Base-by-base conservation (phyloP, 345 rosid genomes). In the Rhodomyrtus tomentosa region DNA sequence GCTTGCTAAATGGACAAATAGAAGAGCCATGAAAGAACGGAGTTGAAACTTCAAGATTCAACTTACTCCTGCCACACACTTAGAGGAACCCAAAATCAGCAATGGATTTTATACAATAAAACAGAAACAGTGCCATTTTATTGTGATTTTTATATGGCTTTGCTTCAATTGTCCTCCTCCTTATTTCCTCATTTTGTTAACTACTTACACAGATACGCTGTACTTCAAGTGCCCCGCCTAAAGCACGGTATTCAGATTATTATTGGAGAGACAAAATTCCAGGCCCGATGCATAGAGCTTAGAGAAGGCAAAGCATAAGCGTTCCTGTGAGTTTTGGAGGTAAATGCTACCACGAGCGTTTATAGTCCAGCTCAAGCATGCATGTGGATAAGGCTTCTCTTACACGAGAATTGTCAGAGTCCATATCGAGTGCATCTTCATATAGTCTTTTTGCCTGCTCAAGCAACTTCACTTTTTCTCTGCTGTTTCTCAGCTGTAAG, bases 341-440 rank as follows among this genome's bases (percentile, higher is more conserved):
- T 68, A 32, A 36, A 68, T 16, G 76, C 76, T 68, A 53, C 81
- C 55, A 84, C 10, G 87, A 80, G 80, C 83, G 86, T 85, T 89
- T 80, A 62, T 85, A 87, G 29, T 86, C 85, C 29, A 94, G 93
- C 88, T 94, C 97, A 27, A 92, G 90, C 22, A 84, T 50, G 55
- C 97, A 94, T 7, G 92, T 88, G 8, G 89, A 88, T 76, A 94
- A 84, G 32, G 95, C 97, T 82, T 90, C 89, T 88, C 89, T 86
- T 81, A 87, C 92, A 86, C 91, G 93, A 42, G 89, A 86, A 87
- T 90, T 88, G 45, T 87, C 88, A 3, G 89, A 89, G 85, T 94
- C 94, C 92, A 93, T 91, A 84, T 89, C 51, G 5, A 94, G 91
- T 51, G 94, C 95, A 84, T 93, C 97, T 88, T 94, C 95, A 21